Evolutionary conservation across 805 yeast species (phyloP), one percentile per base, ranked within the genome.

Genomic region (Hemisphaericaspora nanyangensis): DNA sequence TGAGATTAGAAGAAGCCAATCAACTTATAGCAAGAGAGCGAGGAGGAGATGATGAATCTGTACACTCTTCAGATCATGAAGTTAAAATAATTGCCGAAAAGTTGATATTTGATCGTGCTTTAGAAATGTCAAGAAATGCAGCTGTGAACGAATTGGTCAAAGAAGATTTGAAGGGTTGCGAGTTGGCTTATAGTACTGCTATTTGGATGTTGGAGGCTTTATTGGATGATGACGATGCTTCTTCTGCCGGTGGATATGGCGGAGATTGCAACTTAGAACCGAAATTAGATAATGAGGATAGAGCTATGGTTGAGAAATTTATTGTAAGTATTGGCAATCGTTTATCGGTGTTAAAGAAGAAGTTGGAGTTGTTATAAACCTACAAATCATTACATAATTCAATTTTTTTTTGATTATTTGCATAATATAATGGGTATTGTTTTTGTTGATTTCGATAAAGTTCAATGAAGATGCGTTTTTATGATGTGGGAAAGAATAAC

Each of bases 181-280:
- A 90, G 60, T 63, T 85, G 42, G 85, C 91, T 7, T 91, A 91
- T 58, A 86, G 95, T 4, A 87, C 96, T 0, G 82, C 96, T 0
- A 77, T 91, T 37, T 91, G 97, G 97, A 88, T 91, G 96, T 68
- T 91, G 53, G 95, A 88, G 55, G 88, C 96, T 1, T 66, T 91
- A 19, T 61, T 89, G 38, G 91, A 84, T 43, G 70, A 63, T 13
- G 68, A 68, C 17, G 44, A 46, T 13, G 35, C 39, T 3, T 27
- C 33, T 24, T 54, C 56, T 18, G 53, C 56, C 8, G 68, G 61
- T 12, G 26, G 11, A 5, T 8, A 12, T 8, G n/a, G n/a, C n/a
- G n/a, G n/a, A n/a, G n/a, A n/a, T n/a, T n/a, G n/a, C n/a, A n/a
- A n/a, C n/a, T 24, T 22, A 4, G 30, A 42, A 8, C 46, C 40